Base-by-base conservation (phyloP, 108 stramenopile species). In the Licmophora abbreviata region DNA sequence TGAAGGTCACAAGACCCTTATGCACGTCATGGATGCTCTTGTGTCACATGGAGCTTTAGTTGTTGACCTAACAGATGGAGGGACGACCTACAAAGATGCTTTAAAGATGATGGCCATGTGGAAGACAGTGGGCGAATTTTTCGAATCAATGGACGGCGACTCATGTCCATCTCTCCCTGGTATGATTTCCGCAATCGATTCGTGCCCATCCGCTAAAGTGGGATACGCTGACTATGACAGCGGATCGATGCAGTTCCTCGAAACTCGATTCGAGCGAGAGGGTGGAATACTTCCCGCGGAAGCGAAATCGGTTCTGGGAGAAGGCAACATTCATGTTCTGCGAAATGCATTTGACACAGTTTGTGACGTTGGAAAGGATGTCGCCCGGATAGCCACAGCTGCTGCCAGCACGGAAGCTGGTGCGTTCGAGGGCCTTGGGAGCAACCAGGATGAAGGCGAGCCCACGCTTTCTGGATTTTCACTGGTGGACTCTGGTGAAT, bases 21-120 rank as follows among this genome's bases (percentile, higher is more conserved):
- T 81, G 57, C 88, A 91, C 63, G 88, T 91, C 8, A 91, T 91
- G 89, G 78, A 91, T 76, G 73, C 85, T 18, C 51, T 91, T 12
- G 83, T 82, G 18, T 60, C 80, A 34, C 89, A 91, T 47, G 84
- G 85, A 15, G 79, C 78, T 12, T 44, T 91, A 29, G 61, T 91
- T 9, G 85, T 91, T 5, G 89, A 91, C 64, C 42, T 91, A 56
- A 76, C 81, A 6, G 80, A 90, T 40, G 79, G 71, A 28, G 82
- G 80, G 26, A 36, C 44, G 45, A 58, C 33, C 1, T 58, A 64
- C 29, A 60, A 78, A 11, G 54, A 58, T 49, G 76, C 85, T n/a
- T 29, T 62, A 33, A 47, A 15, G 6, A 48, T 91, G 40, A 53
- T 68, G 5, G 54, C 62, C 30, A 83, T 91, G 83, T 91, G 89